Evolutionary conservation across 495 filamentous ascomycete genomes (phyloP).

Genomic region (Bombardia bombarda): DNA sequence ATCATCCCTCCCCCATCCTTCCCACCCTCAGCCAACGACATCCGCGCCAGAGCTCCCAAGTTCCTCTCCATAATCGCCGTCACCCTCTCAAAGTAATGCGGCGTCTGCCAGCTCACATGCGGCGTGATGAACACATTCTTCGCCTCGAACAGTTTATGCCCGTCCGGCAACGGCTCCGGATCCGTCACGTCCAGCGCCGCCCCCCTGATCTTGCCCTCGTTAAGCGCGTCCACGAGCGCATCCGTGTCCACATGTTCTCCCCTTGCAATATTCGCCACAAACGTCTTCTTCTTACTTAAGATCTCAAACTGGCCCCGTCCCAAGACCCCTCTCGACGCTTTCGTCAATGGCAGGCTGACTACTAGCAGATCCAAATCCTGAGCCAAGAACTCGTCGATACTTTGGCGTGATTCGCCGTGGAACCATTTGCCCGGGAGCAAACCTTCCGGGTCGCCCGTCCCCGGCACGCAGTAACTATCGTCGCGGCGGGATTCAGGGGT

Average conservation of each 20-base stretch:
- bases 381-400: conserved; percentile 56
- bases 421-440: conserved; percentile 65
- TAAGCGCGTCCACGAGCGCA: conserved; percentile 56
- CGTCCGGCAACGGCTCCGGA: conserved; percentile 68
- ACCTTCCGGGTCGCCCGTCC: conserved; percentile 72
- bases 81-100: conserved; percentile 50
- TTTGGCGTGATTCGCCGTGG: conserved; percentile 52
- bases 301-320: conserved; percentile 58
- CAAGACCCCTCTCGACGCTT: conserved; percentile 55
- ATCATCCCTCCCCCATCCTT: conserved; percentile 18
- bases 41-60: conserved; percentile 15
- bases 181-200: conserved; percentile 82
- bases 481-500: conserved; percentile 52
- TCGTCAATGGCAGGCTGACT: conserved; percentile 66
- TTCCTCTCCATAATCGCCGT: conserved; percentile 44
- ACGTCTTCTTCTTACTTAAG: conserved; percentile 49
- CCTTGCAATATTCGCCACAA: conserved; percentile 67
- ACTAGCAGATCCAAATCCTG: conserved; percentile 69
- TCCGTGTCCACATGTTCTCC: conserved; percentile 64
- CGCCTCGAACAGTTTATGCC: conserved; percentile 64
- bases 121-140: conserved; percentile 72
- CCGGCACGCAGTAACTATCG: conserved; percentile 60
- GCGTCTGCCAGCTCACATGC: conserved; percentile 61
- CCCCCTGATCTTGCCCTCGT: conserved; percentile 52
- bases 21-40: background rate